Base-by-base conservation (phyloP, 78 protist genomes). In the Dictyostelium firmibasis region DNA sequence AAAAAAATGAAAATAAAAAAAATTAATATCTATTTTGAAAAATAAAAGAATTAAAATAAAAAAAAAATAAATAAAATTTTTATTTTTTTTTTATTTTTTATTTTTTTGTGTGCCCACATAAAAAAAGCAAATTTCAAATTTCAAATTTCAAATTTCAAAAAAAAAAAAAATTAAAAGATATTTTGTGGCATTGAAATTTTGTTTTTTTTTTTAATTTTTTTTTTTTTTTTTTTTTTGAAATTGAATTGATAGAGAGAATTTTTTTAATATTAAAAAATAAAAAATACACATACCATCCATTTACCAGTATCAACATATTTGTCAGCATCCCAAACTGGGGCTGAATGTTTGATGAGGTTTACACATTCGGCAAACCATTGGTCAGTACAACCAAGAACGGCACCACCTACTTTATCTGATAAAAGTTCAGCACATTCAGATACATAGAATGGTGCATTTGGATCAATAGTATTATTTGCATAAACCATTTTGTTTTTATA, bases 321-420 rank as follows among this genome's bases (percentile, higher is more conserved):
- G 2, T 83, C 87, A 0, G 83, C 93, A 44, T 57, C 86, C 85
- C 85, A 88, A 67, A 88, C 72, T n/a, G 93, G 93, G 16, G 57
- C 29, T 10, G 85, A 27, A 44, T 44, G 36, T 47, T 43, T 88
- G n/a, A 88, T 88, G 14, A 88, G 35, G 33, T 88, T 88, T 79
- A 88, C 93, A 79, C 93, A 88, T 64, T 70, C 76, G 20, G 93
- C 93, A 69, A 88, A 88, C 93, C 93, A 88, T 88, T 88, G 93
- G 50, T 88, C 93, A 43, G 72, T 79, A 77, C 86, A 88, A 69
- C 93, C 78, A 18, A 88, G 44, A 20, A 81, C 93, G 25, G 14
- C 38, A 29, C 93, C 93, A 20, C 93, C 93, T 9, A 88, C 93
- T 64, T 88, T 88, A 64, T 88, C 93, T 2, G 93, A 88, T 20